Evolutionary conservation across 495 filamentous ascomycete species (phyloP), one percentile per base, ranked within the genome.

Genomic region (Neurospora sp.): DNA sequence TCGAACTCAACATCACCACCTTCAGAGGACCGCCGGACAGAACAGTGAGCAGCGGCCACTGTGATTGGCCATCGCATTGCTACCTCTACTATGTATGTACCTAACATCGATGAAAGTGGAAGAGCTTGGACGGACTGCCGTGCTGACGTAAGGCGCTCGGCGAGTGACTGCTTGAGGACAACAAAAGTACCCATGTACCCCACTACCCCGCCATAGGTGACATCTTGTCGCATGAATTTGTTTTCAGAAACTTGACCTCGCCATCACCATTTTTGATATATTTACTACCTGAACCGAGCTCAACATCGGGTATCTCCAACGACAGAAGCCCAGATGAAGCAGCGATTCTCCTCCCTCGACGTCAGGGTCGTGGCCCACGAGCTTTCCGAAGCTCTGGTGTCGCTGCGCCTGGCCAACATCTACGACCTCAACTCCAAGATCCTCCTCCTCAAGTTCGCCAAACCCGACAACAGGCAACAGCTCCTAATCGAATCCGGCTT

Each of bases 381-480:
- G 86, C 91, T 99, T 71, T 91, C 91, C 27, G 83, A 87, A 70
- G 86, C 85, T 44, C 86, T 98, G 61, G 88, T 90, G 73, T 88
- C 88, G 69, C 86, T 98, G 71, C 93, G 96, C 65, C 87, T 98
- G 38, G 87, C 91, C 71, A 99, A 99, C 83, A 90, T 97, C 81
- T 97, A 98, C 84, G 96, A 98, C 83, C 88, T 99, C 72, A 95
- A 92, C 73, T 92, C 93, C 70, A 92, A 94, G 75, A 97, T 98
- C 80, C 94, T 98, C 81, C 91, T 99, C 27, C 88, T 99, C 82
- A 98, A 97, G 80, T 88, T 90, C 75, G 90, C 94, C 72, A 97
- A 94, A 79, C 93, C 96, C 41, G 89, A 94, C 78, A 86, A 89
- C 76, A 91, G 92, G 77, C 90, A 95, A 76, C 94, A 97, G 79